Conservation (phyloP, 2,329 filamentous ascomycete genomes). For the Byssothecium circinans region DNA sequence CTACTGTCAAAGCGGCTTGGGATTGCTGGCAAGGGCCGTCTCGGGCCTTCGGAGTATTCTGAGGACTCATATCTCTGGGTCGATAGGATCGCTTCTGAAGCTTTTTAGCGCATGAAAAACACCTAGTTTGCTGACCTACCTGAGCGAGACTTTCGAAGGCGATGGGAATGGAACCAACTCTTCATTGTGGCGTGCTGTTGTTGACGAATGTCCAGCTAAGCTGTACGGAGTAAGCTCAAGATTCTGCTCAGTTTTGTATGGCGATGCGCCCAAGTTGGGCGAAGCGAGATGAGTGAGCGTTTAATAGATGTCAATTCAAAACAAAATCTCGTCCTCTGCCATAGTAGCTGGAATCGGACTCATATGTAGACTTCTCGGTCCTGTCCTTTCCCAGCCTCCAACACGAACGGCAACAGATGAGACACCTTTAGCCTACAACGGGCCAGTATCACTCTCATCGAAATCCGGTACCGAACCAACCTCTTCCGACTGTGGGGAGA, state of each 20-base stretch:
- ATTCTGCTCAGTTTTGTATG: background rate
- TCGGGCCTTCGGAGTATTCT: constrained; percentile 3
- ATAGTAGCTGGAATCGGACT: constrained; percentile 4
- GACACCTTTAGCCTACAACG: constrained; percentile 29
- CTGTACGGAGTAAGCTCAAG: background rate
- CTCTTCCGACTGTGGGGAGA: constrained; percentile 10
- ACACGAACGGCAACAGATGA: constrained; percentile 5
- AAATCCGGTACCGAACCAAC: constrained; percentile 17
- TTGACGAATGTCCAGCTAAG: background rate
- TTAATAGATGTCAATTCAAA: constrained; percentile 2
- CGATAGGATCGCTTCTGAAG: constrained; percentile 12
- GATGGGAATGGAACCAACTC: constrained; percentile 23
- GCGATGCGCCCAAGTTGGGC: background rate
- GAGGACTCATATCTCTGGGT: constrained; percentile 11
- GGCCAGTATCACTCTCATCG: constrained; percentile 17
- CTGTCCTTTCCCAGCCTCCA: background rate
- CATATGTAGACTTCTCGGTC: constrained; percentile 16
- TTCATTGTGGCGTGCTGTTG: constrained; percentile 17
- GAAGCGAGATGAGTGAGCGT: background rate
- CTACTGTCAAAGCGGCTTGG: constrained; percentile 5
- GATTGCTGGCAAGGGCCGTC: constrained; percentile 1
- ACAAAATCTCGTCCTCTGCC: constrained; percentile 3
- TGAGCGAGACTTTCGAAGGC: constrained; percentile 20
- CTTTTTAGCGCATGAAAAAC: constrained; percentile 1
- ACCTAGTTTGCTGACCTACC: constrained; percentile 11